Conservation (phyloP, 2,329 filamentous ascomycete genomes). For the Aspergillus oerlinghausenensis region DNA sequence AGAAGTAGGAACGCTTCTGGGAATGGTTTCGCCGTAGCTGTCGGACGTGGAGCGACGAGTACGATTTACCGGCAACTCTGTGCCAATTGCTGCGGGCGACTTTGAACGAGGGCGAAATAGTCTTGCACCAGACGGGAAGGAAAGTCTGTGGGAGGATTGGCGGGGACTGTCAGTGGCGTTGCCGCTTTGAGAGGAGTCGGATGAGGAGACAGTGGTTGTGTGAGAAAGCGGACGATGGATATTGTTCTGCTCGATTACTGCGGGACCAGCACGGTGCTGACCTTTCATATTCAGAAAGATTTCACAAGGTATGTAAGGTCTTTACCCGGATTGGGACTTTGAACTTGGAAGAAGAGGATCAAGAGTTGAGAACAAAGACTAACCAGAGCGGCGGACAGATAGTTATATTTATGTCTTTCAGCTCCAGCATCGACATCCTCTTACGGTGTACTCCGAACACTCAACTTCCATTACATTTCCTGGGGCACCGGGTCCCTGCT, state of each 20-base stretch:
- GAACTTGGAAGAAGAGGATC: not conserved
- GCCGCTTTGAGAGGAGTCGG: slow-evolving; percentile 7
- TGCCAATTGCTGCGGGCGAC: slow-evolving; percentile 18
- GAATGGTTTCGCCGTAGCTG: not conserved
- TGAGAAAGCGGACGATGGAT: slow-evolving; percentile 13
- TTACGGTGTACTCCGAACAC: not conserved
- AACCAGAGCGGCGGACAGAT: not conserved
- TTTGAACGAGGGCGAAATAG: slow-evolving; percentile 18
- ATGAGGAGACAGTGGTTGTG: slow-evolving; percentile 14
- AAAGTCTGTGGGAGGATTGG: slow-evolving; percentile 4
- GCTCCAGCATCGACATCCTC: not conserved
- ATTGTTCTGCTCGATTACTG: slow-evolving; percentile 1
- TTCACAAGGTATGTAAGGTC: not conserved
- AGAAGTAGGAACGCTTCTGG: slow-evolving; percentile 6
- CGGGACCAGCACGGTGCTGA: not conserved
- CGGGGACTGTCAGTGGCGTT: not conserved
- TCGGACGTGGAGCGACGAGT: slow-evolving; percentile 1
- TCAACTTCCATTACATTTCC: not conserved
- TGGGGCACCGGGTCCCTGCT: not conserved
- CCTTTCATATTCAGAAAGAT: slow-evolving; percentile 1
- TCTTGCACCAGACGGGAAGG: slow-evolving; percentile 2
- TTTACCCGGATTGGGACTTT: not conserved
- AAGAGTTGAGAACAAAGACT: not conserved
- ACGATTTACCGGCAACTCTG: slow-evolving; percentile 5
- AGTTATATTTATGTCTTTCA: slow-evolving; percentile 16